Evolutionary conservation across 2,329 filamentous ascomycete species (phyloP), one percentile per base, ranked within the genome.

Genomic region (Zymoseptoria pseudotritici): DNA sequence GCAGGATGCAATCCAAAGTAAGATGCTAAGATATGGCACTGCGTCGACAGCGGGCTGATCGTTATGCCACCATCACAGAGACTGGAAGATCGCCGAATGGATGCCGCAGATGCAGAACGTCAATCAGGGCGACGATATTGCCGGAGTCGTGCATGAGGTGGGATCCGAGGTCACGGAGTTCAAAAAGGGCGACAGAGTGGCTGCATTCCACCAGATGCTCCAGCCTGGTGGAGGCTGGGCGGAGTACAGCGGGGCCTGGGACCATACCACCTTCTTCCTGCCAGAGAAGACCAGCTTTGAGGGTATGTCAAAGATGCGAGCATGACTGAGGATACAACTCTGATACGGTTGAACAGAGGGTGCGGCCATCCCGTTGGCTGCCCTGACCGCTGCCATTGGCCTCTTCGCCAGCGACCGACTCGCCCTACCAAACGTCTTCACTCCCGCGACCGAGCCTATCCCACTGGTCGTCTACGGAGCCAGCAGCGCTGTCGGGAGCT

Each of bases 211-310:
- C 61, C 67, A 74, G 61, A 85, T 86, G 78, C 62, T 72, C 31
- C 71, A 73, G 0, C 75, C 78, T 0, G 69, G 77, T 31, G 85
- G 85, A 2, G 79, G 76, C 5, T 88, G 80, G 62, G 85, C 84
- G 2, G 84, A 87, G 67, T 87, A 87, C 63, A 81, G 83, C 2
- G 71, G 86, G 11, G 79, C 80, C 0, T 80, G 76, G 72, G 77
- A 79, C 36, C 77, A 82, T 66, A 83, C 83, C 0, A 85, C 83
- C 0, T 85, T 86, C 67, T 80, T 80, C 65, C 72, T 85, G 17
- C 80, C 83, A 0, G 64, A 74, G 50, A 72, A 75, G 22, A 76
- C 77, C 2, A 77, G 74, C 31, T 84, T 82, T 58, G 81, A 86
- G 70, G 80, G 79, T 78, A 60, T 42, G 54, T 50, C 52, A n/a